phyloP scores from a whole-genome alignment of 345 rosid species.

The Gossypioides kirkii region DNA sequence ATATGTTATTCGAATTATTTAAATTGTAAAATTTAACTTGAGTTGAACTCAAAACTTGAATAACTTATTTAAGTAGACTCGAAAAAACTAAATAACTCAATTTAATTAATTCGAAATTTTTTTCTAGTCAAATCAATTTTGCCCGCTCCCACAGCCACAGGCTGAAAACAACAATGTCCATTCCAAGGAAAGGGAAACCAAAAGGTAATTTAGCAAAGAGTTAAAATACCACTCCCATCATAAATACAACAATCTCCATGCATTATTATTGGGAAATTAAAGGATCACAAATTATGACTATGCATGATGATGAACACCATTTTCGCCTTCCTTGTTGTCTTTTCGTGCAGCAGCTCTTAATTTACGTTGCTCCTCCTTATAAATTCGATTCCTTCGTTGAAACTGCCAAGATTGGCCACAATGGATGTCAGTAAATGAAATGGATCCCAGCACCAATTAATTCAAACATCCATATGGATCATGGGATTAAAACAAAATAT shows the following conservation, averaged over 20 bases:
- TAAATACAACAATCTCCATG: slow-evolving; percentile 21
- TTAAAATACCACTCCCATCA: slow-evolving; percentile 1
- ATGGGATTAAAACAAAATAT: not conserved
- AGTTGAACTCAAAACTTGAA: too few species aligned
- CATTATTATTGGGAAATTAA: slow-evolving; percentile 23
- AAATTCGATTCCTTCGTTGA: slow-evolving; percentile 85
- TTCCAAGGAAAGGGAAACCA: slow-evolving; percentile 11
- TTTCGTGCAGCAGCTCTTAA: slow-evolving; percentile 75
- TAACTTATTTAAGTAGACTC: too few species aligned
- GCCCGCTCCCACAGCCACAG: not conserved
- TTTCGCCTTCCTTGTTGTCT: slow-evolving; percentile 45
- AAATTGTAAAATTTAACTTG: too few species aligned
- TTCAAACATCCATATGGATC: not conserved
- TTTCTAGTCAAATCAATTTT: too few species aligned
- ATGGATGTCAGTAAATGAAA: not conserved
- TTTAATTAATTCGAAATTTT: too few species aligned
- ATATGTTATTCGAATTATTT: too few species aligned
- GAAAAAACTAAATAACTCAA: too few species aligned
- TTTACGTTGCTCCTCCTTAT: slow-evolving; percentile 97
- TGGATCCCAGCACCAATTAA: not conserved
- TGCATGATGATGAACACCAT: slow-evolving; percentile 41
- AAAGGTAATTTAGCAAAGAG: not conserved
- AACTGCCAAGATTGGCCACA: slow-evolving; percentile 41
- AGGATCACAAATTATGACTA: slow-evolving; percentile 20
- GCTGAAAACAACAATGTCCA: slow-evolving; percentile 8